Base-by-base conservation (phyloP, 116 monocot genomes). In the Thalassia testudinum region DNA sequence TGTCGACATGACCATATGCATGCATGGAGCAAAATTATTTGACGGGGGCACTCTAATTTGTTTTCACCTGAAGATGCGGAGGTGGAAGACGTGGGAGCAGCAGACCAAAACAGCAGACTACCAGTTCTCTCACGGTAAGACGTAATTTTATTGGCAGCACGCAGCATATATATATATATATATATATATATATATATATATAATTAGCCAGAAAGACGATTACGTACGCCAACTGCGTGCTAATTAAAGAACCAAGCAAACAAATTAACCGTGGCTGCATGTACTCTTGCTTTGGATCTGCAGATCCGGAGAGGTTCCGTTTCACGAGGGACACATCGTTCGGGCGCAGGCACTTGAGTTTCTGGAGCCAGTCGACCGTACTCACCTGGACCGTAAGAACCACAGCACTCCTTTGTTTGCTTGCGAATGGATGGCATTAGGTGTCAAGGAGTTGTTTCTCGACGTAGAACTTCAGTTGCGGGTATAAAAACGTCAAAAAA, bases 111-210 rank as follows among this genome's bases (percentile, higher is more conserved):
- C 79, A 11, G 42, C 57, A 24, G 70, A 70, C 25, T 74, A 79
- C 62, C 66, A 79, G 54, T 79, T 66, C 26, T 58, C 74, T 20
- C 65, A 62, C 44, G 70, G 79, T 79, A 60, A n/a, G n/a, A n/a
- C n/a, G n/a, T n/a, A n/a, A n/a, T n/a, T n/a, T n/a, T n/a, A n/a
- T n/a, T n/a, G n/a, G n/a, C n/a, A n/a, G n/a, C n/a, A n/a, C n/a
- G n/a, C n/a, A n/a, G n/a, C n/a, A n/a, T n/a, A n/a, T n/a, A n/a
- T n/a, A n/a, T n/a, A n/a, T n/a, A n/a, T n/a, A n/a, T n/a, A n/a
- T n/a, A n/a, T n/a, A n/a, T n/a, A n/a, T n/a, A n/a, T n/a, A n/a
- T n/a, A n/a, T n/a, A n/a, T n/a, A n/a, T n/a, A n/a, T n/a, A n/a
- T n/a, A n/a, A n/a, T n/a, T n/a, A n/a, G n/a, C n/a, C n/a, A n/a